Conservation (phyloP, 208 protist species). For the Trypanosoma avium region DNA sequence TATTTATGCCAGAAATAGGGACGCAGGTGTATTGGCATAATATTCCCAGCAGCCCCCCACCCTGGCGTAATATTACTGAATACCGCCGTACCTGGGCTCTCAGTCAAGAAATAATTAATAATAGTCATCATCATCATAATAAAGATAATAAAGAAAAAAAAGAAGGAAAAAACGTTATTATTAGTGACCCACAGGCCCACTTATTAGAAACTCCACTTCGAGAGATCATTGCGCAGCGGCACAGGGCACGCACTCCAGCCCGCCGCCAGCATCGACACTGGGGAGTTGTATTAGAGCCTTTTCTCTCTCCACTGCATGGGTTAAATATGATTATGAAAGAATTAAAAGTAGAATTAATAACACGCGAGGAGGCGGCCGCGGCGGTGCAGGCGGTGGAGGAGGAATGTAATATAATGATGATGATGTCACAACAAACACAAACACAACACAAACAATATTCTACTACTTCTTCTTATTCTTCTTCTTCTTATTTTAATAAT, state of each 20-base stretch:
- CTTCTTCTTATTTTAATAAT: no score
- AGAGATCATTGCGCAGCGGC: neutral
- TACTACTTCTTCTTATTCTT: no score
- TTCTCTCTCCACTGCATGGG: conserved; percentile 50
- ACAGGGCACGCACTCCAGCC: neutral
- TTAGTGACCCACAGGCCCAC: no score
- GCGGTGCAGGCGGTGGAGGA: conserved; percentile 28
- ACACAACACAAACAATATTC: no score
- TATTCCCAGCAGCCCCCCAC: conserved; percentile 10
- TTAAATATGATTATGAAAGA: conserved; percentile 61
- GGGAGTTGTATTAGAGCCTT: conserved; percentile 49
- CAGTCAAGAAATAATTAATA: neutral
- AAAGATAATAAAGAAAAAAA: no score
- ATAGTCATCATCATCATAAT: conserved; percentile 1
- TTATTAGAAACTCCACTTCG: conserved; percentile 5
- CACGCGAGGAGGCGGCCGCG: conserved; percentile 25
- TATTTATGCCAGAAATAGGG: conserved; percentile 25
- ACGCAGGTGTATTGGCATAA: conserved; percentile 38
- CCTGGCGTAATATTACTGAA: conserved; percentile 19
- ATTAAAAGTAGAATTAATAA: conserved; percentile 30
- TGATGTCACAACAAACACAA: no score
- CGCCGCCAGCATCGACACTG: conserved; percentile 13
- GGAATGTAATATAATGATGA: conserved; percentile 33
- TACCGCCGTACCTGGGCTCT: conserved; percentile 4
- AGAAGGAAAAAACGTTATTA: no score